Evolutionary conservation across 2,329 filamentous ascomycete genomes (phyloP), one percentile per base, ranked within the genome.

Genomic region (Phaeomoniella chlamydospora): DNA sequence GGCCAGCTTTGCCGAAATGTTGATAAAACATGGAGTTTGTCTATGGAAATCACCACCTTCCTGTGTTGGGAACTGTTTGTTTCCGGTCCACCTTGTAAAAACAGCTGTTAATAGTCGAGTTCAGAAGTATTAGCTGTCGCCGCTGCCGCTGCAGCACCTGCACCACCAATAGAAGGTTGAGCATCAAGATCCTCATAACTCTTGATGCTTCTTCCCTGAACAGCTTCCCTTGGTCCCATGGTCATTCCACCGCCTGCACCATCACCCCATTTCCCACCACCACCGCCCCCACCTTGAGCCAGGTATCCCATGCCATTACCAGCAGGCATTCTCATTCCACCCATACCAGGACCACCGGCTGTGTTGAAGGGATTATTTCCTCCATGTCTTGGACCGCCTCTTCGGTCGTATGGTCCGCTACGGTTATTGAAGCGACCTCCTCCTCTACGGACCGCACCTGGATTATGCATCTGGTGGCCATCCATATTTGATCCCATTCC

Each of bases 111-210:
- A 55, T 49, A 29, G 48, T 55, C n/a, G 63, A 65, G 19, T 18
- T 34, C 32, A 12, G 32, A 13, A 17, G 14, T 18, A 32, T 17
- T 17, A 13, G 14, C 32, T 10, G 32, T 15, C 5, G 40, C 44
- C 2, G 38, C 41, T 12, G 41, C 44, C 4, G 37, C 32, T 11
- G 45, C 40, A 31, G 38, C 45, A 16, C 36, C 22, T 35, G 57
- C 56, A 14, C 52, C 54, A 29, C 58, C 59, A 35, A 62, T 63
- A n/a, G 40, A n/a, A 2, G 46, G 46, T 22, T 41, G 41, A 19
- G 92, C 88, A 61, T 98, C 90, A 15, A 98, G 66, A 54, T 98
- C 90, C 57, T 98, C 92, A 54, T 98, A 98, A 56, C 85, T 94
- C 70, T 93, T 94, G 45, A 98, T 63, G 41, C 83, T 94, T 39